phyloP scores from a whole-genome alignment of 1,284 basidiomycete genomes.

The Trichosporon asahii region DNA sequence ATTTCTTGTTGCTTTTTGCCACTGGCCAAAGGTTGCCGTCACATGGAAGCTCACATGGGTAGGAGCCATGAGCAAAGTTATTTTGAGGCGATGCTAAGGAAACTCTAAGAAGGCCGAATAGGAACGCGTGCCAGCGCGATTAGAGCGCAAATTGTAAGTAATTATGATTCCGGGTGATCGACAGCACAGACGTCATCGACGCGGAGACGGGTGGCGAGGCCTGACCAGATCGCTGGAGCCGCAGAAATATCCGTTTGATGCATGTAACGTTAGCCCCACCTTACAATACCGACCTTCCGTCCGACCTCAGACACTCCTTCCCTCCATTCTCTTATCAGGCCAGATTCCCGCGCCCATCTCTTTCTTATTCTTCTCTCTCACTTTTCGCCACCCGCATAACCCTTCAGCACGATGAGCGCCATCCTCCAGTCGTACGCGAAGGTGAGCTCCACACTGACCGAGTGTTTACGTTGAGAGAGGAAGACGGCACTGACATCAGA shows the following conservation, averaged over 20 bases:
- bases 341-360: background rate
- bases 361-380: background rate
- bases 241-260: background rate
- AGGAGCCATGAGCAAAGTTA: background rate
- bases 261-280: background rate
- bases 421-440: constrained; percentile 7
- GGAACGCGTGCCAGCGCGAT: background rate
- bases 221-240: background rate
- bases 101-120: background rate
- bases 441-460: background rate
- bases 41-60: background rate
- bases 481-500: constrained; percentile 14
- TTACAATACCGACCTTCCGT: background rate
- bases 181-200: constrained; percentile 1
- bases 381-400: background rate
- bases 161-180: constrained; percentile 7
- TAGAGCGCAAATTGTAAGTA: background rate
- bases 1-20: background rate
- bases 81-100: background rate
- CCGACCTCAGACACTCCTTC: background rate
- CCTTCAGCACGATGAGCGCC: background rate
- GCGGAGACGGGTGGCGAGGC: background rate
- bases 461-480: no score
- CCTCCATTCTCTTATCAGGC: background rate
- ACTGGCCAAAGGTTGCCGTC: background rate